A percentile compares a stretch with the other conserved stretches of the same genome.
Conservation (phyloP, 2,329 filamentous ascomycete genomes). For the Bipolaris sorokiniana region DNA sequence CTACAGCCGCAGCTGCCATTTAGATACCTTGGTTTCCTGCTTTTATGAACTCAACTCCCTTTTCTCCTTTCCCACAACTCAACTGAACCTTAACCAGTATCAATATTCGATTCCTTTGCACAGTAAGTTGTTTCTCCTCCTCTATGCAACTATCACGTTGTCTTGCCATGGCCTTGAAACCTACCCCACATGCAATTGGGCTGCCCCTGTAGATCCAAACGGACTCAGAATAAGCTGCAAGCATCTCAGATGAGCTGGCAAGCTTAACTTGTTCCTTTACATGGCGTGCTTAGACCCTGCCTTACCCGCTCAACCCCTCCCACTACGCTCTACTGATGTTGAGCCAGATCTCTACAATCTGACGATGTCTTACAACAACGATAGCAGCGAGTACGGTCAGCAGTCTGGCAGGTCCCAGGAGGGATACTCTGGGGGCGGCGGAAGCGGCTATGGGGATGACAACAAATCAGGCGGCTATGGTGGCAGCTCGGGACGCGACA, state of each 20-base stretch:
- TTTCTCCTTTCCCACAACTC: not conserved
- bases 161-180: not conserved
- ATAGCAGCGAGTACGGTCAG: constrained; percentile 21
- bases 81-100: not conserved
- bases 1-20: constrained; percentile 10
- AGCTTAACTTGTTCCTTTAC: not conserved
- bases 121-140: not conserved
- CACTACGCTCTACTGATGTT: not conserved
- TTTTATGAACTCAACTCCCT: not conserved
- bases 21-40: constrained; percentile 1
- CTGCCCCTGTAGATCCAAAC: not conserved
- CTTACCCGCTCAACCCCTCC: not conserved
- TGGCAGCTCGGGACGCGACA: constrained; percentile 15
- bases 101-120: not conserved
- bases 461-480: constrained; percentile 10
- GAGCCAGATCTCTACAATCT: not conserved
- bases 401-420: constrained; percentile 20
- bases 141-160: not conserved
- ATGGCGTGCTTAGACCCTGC: not conserved
- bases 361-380: constrained; percentile 38
- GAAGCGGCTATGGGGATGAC: constrained; percentile 22
- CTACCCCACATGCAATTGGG: not conserved
- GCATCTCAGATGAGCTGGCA: not conserved
- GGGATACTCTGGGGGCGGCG: constrained; percentile 22
- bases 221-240: not conserved